Evolutionary conservation across 2,329 filamentous ascomycete species (phyloP).

Genomic region (Colletotrichum sp.): DNA sequence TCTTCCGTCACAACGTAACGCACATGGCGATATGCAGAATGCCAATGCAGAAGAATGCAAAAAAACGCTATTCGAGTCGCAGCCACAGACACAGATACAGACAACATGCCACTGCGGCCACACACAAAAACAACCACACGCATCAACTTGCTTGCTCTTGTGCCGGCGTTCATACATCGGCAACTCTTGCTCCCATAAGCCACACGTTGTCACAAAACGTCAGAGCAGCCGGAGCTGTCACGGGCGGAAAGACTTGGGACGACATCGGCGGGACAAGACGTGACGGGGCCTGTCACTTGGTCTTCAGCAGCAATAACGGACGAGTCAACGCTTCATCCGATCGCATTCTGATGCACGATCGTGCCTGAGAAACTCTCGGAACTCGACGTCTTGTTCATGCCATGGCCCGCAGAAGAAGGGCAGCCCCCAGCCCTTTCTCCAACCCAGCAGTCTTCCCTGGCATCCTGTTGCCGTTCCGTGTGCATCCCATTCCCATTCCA

Average conservation of each 20-base stretch:
- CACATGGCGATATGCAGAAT: conserved; percentile 15
- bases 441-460: conserved; percentile 3
- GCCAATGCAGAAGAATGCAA: conserved; percentile 3
- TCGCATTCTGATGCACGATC: conserved; percentile 10
- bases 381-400: conserved; percentile 17
- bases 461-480: conserved; percentile 16
- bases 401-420: neutral
- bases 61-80: neutral
- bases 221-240: conserved; percentile 6
- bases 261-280: neutral
- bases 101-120: neutral
- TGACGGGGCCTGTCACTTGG: neutral
- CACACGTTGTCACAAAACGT: neutral
- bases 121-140: neutral
- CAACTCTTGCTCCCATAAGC: neutral
- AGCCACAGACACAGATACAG: neutral
- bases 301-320: conserved; percentile 1
- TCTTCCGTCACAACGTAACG: conserved; percentile 7
- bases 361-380: conserved; percentile 19
- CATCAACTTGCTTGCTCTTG: neutral
- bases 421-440: neutral
- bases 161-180: neutral
- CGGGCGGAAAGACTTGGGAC: conserved; percentile 12
- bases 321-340: conserved; percentile 20
- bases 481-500: conserved; percentile 7